Evolutionary conservation across 2,329 filamentous ascomycete genomes (phyloP).

Genomic region (Beauveria scarabaeidicola): DNA sequence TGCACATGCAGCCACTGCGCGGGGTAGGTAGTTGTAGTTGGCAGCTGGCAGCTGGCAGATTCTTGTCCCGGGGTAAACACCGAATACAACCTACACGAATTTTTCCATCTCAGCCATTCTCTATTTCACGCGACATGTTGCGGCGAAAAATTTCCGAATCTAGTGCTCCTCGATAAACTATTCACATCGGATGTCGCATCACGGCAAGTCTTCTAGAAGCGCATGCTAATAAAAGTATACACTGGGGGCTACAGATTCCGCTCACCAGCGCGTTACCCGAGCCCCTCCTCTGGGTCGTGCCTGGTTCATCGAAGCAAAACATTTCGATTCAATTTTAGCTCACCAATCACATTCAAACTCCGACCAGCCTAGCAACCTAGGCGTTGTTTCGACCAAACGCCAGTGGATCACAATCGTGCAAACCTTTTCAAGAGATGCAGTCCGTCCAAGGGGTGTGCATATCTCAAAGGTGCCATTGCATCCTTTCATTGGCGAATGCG

Average conservation of each 20-base stretch:
- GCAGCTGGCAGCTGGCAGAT: background rate
- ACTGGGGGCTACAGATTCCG: background rate
- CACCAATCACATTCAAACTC: background rate
- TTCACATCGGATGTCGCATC: background rate
- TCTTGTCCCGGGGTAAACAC: background rate
- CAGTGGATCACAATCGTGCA: background rate
- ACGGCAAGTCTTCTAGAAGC: background rate
- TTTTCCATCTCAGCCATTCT: background rate
- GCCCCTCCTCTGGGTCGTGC: background rate
- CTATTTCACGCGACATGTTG: background rate
- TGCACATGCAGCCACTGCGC: no score
- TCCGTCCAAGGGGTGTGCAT: background rate
- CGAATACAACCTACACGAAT: background rate
- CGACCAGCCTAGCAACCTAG: background rate
- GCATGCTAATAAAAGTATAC: background rate
- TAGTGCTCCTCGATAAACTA: background rate
- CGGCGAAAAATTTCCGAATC: no score
- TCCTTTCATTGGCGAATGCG: constrained; percentile 1
- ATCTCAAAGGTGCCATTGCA: background rate
- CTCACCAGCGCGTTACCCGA: background rate
- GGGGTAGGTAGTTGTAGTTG: no score
- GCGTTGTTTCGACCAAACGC: background rate
- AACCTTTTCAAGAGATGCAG: background rate
- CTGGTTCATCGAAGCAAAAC: background rate
- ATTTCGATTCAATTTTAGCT: background rate